Evolutionary conservation across 108 stramenopile genomes (phyloP), one percentile per base, ranked within the genome.

Genomic region (Cyclotella kingstonii): DNA sequence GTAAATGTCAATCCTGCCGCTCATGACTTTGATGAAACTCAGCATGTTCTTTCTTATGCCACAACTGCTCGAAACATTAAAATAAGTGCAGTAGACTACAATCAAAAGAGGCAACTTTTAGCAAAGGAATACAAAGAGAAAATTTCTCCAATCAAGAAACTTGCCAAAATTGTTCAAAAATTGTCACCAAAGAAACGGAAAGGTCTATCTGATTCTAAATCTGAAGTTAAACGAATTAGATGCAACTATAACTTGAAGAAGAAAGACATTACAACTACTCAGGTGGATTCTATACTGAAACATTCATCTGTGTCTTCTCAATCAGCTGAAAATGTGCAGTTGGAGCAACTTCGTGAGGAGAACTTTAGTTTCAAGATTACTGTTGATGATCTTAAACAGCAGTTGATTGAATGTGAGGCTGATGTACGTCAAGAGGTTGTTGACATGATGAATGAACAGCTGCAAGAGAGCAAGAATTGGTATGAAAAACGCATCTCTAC

Each of bases 11-110:
- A 94, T 63, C 95, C 97, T 8, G 56, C 77, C 17, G 71, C 79
- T 9, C 73, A 54, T 26, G 97, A 98, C 44, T 96, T 86, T 67
- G 95, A 96, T 48, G 97, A 98, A 59, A 96, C 97, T 1, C 85
- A 93, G 41, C 94, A 94, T 40, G 95, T 96, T 9, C 78, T 98
- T 11, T 59, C 65, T 4, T 94, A 94, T 65, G 94, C 94, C 21
- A 61, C 84, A 14, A 66, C 79, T 36, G 94, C 95, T 5, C 81
- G 81, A 34, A 81, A 73, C 31, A 84, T 97, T 40, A 78, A 76
- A 15, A 68, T 90, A 27, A 73, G 78, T 61, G 70, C 57, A 6
- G 70, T 67, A 14, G 84, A 90, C 43, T 81, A 72, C 51, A 68
- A 78, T 18, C 60, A 55, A 25, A 83, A 86, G 57, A 64, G 71